Base-by-base conservation (phyloP, 2,329 filamentous ascomycete genomes). In the Cadophora gregata region DNA sequence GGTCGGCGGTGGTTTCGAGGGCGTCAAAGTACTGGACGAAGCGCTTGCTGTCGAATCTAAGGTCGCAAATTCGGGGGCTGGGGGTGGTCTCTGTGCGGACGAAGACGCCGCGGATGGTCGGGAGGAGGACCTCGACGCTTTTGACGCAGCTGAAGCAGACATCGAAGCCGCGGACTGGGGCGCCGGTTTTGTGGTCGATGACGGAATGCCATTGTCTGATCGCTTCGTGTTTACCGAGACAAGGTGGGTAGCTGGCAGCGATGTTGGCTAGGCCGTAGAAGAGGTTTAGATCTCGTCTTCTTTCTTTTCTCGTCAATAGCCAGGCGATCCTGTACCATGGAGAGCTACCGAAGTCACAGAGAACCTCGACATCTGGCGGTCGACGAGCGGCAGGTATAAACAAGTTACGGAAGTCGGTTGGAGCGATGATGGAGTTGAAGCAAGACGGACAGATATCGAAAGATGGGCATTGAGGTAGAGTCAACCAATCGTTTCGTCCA, bases 281-380 rank as follows among this genome's bases (percentile, higher is more conserved):
- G 5, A 96, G 80, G 14, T 86, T 85, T 48, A 96, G 80, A 70
- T 93, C 88, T 3, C 85, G 82, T 21, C 86, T 82, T 14, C 87
- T 80, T 71, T 92, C 87, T 77, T 93, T 93, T 62, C 91, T 81
- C 1, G 89, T 94, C 69, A 97, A 83, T 3, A 94, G 83, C 88
- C 91, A 97, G 0, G 93, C 93, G 47, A 97, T 88, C 31, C 92
- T 88, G 73, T 93, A 90, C 93, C 93, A 97, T 0, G 90, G 87
- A 0, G 83, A 85, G 14, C 87, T 85, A 33, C 92, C 92, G 78
- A 97, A 93, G 70, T 93, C 90, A 79, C 95, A 98, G 55, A 85
- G 82, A 8, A 92, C 83, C 55, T 86, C 83, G 48, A 83, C 81
- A 16, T 86, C 84, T 2, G 84, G 80, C 4, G 86, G 82, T 19